Evolutionary conservation across 805 yeast species (phyloP).

Genomic region (Saccharomyces kudriavzevii): DNA sequence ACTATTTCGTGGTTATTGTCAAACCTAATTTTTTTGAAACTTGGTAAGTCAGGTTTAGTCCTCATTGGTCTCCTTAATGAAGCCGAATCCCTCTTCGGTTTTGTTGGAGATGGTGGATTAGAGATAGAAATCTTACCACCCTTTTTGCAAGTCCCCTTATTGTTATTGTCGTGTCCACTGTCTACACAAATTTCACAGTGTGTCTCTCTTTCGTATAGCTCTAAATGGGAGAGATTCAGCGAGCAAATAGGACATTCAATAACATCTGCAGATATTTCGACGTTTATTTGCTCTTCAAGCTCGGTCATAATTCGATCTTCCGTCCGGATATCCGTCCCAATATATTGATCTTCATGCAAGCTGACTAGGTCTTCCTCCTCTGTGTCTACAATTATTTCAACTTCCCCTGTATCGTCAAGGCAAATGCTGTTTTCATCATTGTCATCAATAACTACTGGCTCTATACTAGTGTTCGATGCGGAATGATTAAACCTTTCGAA

Average conservation of each 20-base stretch:
- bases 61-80: constrained; percentile 11
- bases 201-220: constrained; percentile 36
- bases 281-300: background rate
- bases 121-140: constrained; percentile 1
- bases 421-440: background rate
- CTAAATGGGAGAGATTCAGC: constrained; percentile 32
- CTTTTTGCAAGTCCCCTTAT: background rate
- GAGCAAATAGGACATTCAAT: constrained; percentile 48
- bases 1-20: constrained; percentile 33
- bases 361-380: constrained; percentile 1
- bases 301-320: constrained; percentile 5
- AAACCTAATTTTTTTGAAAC: constrained; percentile 45
- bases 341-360: constrained; percentile 6
- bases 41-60: constrained; percentile 37
- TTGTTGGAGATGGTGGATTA: constrained; percentile 8
- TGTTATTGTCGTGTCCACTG: background rate
- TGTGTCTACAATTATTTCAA: background rate
- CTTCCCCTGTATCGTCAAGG: background rate
- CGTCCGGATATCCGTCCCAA: background rate
- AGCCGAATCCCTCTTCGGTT: constrained; percentile 8
- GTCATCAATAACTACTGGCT: constrained; percentile 4
- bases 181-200: constrained; percentile 52
- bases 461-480: background rate
- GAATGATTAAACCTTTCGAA: background rate
- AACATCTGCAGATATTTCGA: constrained; percentile 1